phyloP scores from a whole-genome alignment of 1,139 yeast genomes.

The Candida tunisiensis region DNA sequence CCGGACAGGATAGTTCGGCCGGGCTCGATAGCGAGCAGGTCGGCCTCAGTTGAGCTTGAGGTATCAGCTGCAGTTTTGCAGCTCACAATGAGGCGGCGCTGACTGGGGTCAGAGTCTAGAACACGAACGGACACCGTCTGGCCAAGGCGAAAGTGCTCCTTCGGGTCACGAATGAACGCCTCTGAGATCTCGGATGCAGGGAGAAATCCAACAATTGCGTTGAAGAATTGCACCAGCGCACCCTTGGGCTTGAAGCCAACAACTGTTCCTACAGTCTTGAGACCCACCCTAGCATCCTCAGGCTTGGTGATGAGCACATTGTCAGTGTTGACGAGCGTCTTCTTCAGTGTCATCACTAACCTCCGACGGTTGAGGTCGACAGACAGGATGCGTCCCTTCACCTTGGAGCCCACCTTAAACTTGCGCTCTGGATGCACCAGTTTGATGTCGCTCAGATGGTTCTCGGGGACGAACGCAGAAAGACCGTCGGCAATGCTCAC shows the following conservation, averaged over 20 bases:
- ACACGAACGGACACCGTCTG: conserved; percentile 71
- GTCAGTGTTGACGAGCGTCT: conserved; percentile 56
- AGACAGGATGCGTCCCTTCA: conserved; percentile 47
- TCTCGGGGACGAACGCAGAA: conserved; percentile 57
- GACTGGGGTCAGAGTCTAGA: conserved; percentile 36
- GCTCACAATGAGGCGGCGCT: conserved; percentile 48
- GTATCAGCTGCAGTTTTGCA: conserved; percentile 48
- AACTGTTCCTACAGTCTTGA: conserved; percentile 59
- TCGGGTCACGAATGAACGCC: conserved; percentile 62
- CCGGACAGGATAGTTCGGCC: conserved; percentile 58
- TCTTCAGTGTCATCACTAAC: conserved; percentile 58
- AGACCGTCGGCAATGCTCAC: conserved; percentile 50
- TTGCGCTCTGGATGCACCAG: conserved; percentile 83
- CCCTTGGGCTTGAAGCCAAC: conserved; percentile 61
- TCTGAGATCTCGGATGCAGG: conserved; percentile 86
- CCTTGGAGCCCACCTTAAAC: conserved; percentile 68
- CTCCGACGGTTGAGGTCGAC: conserved; percentile 26
- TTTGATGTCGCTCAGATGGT: conserved; percentile 72
- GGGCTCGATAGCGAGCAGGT: conserved; percentile 29
- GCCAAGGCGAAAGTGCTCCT: conserved; percentile 64
- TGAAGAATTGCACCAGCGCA: conserved; percentile 71
- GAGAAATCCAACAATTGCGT: conserved; percentile 57
- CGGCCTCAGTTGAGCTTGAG: conserved; percentile 12
- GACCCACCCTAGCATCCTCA: conserved; percentile 38
- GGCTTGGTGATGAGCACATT: conserved; percentile 40